Base-by-base conservation (phyloP, 176 grass and related monocot genomes). In the Miscanthus lutarioriparius region DNA sequence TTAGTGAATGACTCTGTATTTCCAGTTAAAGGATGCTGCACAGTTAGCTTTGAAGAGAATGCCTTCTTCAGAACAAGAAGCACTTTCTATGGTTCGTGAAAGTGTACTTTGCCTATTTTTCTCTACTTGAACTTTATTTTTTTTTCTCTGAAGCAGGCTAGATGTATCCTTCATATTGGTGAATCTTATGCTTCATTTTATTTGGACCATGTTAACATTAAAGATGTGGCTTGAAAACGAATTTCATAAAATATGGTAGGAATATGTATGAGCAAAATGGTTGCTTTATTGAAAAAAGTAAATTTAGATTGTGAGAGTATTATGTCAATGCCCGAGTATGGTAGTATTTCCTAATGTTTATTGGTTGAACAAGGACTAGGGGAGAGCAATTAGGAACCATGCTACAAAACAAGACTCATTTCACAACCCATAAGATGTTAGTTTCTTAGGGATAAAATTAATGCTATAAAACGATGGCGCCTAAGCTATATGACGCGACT, bases 21-120 rank as follows among this genome's bases (percentile, higher is more conserved):
- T 98, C 44, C 91, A 99, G 97, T 79, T 96, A 59, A 96, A 99
- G 88, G 97, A 99, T 76, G 97, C 93, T 69, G 97, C 97, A 63
- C 97, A 99, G 82, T 83, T 99, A 84, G 97, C 93, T 87, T 90
- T 99, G 77, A 99, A 88, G 88, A 99, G 91, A 88, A 99, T 99
- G 97, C 93, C 97, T 85, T 96, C 97, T 79, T 93, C 93, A 72
- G 93, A 99, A 90, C 89, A 99, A 84, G 97, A 99, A 85, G 93
- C 93, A 64, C 82, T 99, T 68, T 99, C 97, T 39, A 80, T 91
- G 97, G 97, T 99, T 86, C 75, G 91, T 95, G 36, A 77, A 40
- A 66, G 3, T 87, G 63, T 36, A 28, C 64, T 83, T 5, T 74
- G 25, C 53, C 72, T 80, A 51, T 15, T 80, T 40, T 78, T 47